Percentiles rank a stretch among this genome's conserved stretches.
phyloP scores from a whole-genome alignment of 345 rosid species.

The Garcia nutans region DNA sequence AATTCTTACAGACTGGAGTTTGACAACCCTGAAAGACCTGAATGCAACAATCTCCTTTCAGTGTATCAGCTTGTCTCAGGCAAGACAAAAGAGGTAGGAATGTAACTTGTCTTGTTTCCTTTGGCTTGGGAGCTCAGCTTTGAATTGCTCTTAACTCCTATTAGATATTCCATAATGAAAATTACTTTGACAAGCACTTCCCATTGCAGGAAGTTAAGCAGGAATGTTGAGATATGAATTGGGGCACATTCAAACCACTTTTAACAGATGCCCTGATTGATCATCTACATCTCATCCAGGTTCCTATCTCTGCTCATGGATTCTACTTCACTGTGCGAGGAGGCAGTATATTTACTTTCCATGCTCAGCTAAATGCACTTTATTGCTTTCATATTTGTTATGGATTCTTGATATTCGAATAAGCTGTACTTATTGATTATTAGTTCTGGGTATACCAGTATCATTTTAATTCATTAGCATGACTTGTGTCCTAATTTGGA shows the following conservation, averaged over 20 bases:
- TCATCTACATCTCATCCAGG: conserved; percentile 92
- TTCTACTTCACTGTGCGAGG: not conserved
- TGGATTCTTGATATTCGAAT: not conserved
- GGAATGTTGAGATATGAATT: conserved; percentile 78
- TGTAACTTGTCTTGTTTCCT: conserved; percentile 6
- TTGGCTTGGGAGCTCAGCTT: not conserved
- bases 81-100: conserved; percentile 84
- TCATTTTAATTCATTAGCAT: not conserved
- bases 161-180: conserved; percentile 1
- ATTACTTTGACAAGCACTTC: conserved; percentile 9
- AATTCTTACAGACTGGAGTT: conserved; percentile 62
- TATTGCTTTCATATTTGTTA: not conserved
- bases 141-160: not conserved
- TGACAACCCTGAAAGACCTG: conserved; percentile 90
- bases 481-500: not conserved
- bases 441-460: no score
- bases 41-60: conserved; percentile 89
- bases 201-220: conserved; percentile 61
- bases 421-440: not conserved
- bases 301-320: conserved; percentile 14
- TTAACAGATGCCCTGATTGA: conserved; percentile 73
- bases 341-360: not conserved
- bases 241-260: conserved; percentile 76
- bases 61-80: conserved; percentile 79
- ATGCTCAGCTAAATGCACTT: not conserved